phyloP scores from a whole-genome alignment of 2,329 filamentous ascomycete species.

The Fusarium nygamai region DNA sequence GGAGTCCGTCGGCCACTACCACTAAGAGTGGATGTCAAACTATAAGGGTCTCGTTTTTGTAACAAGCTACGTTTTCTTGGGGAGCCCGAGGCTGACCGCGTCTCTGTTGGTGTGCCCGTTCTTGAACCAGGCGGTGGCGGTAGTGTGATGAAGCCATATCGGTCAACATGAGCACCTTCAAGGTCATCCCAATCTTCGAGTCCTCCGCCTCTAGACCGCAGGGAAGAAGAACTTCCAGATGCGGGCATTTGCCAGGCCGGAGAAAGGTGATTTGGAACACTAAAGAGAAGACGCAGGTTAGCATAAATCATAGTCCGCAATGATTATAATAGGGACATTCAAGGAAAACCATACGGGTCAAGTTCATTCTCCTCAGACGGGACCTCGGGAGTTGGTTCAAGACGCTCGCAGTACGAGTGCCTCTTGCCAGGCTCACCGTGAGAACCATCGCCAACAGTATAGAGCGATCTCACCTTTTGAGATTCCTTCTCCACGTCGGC shows the following conservation, averaged over 20 bases:
- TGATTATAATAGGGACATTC: conserved; percentile 40
- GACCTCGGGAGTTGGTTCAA: conserved; percentile 61
- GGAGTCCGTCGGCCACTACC: conserved; percentile 55
- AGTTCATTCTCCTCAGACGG: conserved; percentile 63
- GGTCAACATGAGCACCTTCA: conserved; percentile 68
- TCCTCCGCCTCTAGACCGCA: conserved; percentile 59
- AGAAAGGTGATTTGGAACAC: conserved; percentile 45
- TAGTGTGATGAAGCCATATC: conserved; percentile 73
- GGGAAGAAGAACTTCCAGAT: conserved; percentile 57
- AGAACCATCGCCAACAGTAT: conserved; percentile 65
- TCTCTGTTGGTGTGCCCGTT: conserved; percentile 53
- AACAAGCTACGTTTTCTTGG: conserved; percentile 58
- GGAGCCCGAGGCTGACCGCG: conserved; percentile 55
- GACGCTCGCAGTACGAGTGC: conserved; percentile 59
- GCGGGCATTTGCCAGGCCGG: conserved; percentile 50
- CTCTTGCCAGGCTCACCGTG: conserved; percentile 63
- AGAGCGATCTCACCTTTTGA: conserved; percentile 74
- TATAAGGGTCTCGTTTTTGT: conserved; percentile 48
- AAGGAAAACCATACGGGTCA: conserved; percentile 68
- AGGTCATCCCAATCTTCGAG: conserved; percentile 76
- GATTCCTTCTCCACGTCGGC: conserved; percentile 69
- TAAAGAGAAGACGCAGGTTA: conserved; percentile 42
- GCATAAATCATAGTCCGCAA: conserved; percentile 42
- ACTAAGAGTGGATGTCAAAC: conserved; percentile 54
- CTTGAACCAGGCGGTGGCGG: conserved; percentile 56